phyloP scores from a whole-genome alignment of 2,329 filamentous ascomycete species.

The Neonectria coccinea region DNA sequence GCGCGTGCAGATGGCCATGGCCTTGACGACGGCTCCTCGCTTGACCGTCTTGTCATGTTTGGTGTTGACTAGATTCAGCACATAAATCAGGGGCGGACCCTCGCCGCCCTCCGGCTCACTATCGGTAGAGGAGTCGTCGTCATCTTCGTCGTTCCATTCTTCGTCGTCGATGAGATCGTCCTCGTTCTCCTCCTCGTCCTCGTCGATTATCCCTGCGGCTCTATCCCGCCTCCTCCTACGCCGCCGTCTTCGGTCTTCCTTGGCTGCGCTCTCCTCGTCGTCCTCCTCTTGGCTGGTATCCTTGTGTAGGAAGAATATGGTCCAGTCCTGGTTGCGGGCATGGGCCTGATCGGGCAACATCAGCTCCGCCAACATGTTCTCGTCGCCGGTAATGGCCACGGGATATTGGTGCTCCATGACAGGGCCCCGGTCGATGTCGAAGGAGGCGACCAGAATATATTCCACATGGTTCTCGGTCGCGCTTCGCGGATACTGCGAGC shows the following conservation, averaged over 20 bases:
- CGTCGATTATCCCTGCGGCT: conserved; percentile 61
- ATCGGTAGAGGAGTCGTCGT: conserved; percentile 66
- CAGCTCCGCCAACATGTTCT: conserved; percentile 97
- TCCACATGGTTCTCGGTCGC: conserved; percentile 93
- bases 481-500: conserved; percentile 81
- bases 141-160: conserved; percentile 62
- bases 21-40: conserved; percentile 94
- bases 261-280: conserved; percentile 73
- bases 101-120: conserved; percentile 78
- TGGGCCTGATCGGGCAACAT: conserved; percentile 99
- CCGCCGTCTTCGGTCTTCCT: conserved; percentile 63
- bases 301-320: conserved; percentile 98
- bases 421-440: conserved; percentile 95
- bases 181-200: conserved; percentile 57
- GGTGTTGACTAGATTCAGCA: conserved; percentile 96
- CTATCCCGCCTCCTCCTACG: conserved; percentile 65
- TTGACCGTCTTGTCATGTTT: conserved; percentile 95
- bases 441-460: conserved; percentile 96
- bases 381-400: conserved; percentile 92
- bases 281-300: conserved; percentile 88
- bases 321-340: conserved; percentile 96
- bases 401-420: conserved; percentile 99
- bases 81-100: conserved; percentile 94
- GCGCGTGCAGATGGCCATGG: conserved; percentile 98
- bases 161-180: conserved; percentile 59